A percentile compares a stretch with the other conserved stretches of the same genome.
Conservation (phyloP, 192 early-diverging fungal genomes). For the Phycomyces blakesleeanus region DNA sequence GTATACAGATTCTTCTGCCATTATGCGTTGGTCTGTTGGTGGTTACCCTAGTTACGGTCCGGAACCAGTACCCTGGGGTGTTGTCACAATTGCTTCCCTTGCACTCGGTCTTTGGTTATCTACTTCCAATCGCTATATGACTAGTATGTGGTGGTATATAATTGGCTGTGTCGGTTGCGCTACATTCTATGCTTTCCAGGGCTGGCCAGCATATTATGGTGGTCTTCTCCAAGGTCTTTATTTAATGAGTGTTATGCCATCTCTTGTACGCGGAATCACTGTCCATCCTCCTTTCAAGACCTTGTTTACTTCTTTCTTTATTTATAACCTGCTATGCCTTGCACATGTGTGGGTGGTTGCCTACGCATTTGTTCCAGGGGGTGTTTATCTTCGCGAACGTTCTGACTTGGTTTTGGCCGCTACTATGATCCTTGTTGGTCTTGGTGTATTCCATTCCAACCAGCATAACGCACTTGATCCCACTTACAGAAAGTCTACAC, state of each 20-base stretch:
- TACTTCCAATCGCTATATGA: slow-evolving; percentile 40
- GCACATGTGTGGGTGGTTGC: slow-evolving; percentile 80
- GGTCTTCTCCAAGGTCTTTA: slow-evolving; percentile 63
- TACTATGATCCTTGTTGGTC: slow-evolving; percentile 56
- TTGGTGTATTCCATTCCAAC: slow-evolving; percentile 47
- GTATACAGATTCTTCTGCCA: slow-evolving; percentile 70
- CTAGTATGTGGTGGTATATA: slow-evolving; percentile 54
- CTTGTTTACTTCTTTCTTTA: slow-evolving; percentile 53
- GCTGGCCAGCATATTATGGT: slow-evolving; percentile 60
- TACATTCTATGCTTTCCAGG: slow-evolving; percentile 52
- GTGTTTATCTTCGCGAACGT: slow-evolving; percentile 66
- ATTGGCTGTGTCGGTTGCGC: slow-evolving; percentile 51
- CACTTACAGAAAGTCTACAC: slow-evolving; percentile 1
- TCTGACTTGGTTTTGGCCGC: slow-evolving; percentile 64
- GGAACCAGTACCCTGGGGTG: slow-evolving; percentile 68
- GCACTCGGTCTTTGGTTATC: slow-evolving; percentile 53
- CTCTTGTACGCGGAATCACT: slow-evolving; percentile 52
- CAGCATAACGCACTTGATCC: slow-evolving; percentile 5
- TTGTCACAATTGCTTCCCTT: slow-evolving; percentile 56
- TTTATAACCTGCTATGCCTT: slow-evolving; percentile 68
- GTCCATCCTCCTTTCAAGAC: slow-evolving; percentile 64
- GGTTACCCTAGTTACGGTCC: slow-evolving; percentile 77
- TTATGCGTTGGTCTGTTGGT: slow-evolving; percentile 70
- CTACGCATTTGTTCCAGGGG: slow-evolving; percentile 81
- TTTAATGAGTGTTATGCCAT: slow-evolving; percentile 55